Evolutionary conservation across 345 rosid genomes (phyloP).

Genomic region (Turnera subulata): DNA sequence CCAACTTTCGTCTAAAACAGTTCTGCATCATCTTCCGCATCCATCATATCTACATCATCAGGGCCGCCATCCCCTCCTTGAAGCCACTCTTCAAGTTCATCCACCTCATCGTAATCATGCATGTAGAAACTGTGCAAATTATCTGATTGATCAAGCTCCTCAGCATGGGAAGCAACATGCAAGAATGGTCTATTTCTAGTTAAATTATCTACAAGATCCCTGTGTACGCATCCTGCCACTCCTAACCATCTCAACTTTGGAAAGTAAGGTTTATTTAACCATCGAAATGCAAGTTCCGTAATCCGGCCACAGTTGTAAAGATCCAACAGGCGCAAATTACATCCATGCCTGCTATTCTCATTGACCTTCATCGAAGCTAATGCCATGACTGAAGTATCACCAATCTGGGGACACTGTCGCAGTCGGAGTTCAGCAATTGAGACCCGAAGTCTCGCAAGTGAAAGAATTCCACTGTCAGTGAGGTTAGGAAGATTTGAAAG

Average conservation of each 20-base stretch:
- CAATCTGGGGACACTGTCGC: slow-evolving; percentile 81
- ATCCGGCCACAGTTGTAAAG: slow-evolving; percentile 75
- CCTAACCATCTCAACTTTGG: slow-evolving; percentile 90
- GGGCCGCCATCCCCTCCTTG: slow-evolving; percentile 32
- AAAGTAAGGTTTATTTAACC: slow-evolving; percentile 87
- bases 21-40: slow-evolving; percentile 21
- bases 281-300: slow-evolving; percentile 65
- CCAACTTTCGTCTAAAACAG: background rate
- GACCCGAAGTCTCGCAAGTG: slow-evolving; percentile 57
- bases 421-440: slow-evolving; percentile 66
- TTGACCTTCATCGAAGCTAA: slow-evolving; percentile 73
- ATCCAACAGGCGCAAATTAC: slow-evolving; percentile 58
- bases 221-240: slow-evolving; percentile 66
- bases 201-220: slow-evolving; percentile 77
- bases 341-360: slow-evolving; percentile 64
- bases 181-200: slow-evolving; percentile 69
- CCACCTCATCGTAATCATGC: slow-evolving; percentile 51
- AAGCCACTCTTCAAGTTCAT: slow-evolving; percentile 57
- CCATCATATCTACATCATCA: slow-evolving; percentile 36
- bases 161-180: slow-evolving; percentile 61
- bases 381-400: slow-evolving; percentile 82
- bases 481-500: slow-evolving; percentile 71
- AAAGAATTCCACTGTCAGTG: slow-evolving; percentile 62
- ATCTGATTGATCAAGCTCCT: slow-evolving; percentile 74
- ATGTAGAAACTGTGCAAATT: slow-evolving; percentile 38